Percentiles rank a stretch among this genome's conserved stretches.
These are phyloP conservation scores for Skeletonema tropicum DNA, from an alignment of 108 stramenopile genomes.

Conservation along the genomic window DNA sequence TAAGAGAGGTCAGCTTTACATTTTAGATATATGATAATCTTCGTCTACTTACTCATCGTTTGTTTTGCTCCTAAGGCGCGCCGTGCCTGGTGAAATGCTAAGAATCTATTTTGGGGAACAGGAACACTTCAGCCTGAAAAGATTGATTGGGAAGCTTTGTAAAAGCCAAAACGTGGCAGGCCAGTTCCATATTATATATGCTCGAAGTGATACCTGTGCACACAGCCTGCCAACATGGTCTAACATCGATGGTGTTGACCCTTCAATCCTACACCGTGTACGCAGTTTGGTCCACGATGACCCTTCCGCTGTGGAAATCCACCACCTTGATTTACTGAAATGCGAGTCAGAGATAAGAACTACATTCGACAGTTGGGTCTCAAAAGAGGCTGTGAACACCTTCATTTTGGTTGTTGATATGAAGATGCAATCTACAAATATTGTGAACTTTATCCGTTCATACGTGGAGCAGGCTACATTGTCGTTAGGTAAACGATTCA, in stretches of 20 bases:
- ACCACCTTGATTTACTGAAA: slow-evolving; percentile 35
- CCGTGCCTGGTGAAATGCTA: slow-evolving; percentile 8
- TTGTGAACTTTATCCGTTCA: slow-evolving; percentile 28
- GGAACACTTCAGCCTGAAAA: slow-evolving; percentile 26
- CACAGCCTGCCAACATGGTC: slow-evolving; percentile 26
- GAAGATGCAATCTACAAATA: slow-evolving; percentile 18
- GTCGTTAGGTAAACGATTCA: slow-evolving; percentile 11
- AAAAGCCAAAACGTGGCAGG: background rate
- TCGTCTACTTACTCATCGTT: background rate
- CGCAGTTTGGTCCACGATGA: slow-evolving; percentile 24
- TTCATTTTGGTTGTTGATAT: slow-evolving; percentile 39
- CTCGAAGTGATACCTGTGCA: slow-evolving; percentile 13
- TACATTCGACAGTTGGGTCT: slow-evolving; percentile 24
- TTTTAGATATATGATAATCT: background rate
- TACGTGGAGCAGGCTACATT: slow-evolving; percentile 18
- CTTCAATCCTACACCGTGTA: slow-evolving; percentile 5
- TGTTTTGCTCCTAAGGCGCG: background rate
- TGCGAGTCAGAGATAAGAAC: slow-evolving; percentile 15
- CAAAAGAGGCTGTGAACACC: background rate
- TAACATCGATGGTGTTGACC: background rate
- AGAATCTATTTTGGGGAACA: slow-evolving; percentile 21
- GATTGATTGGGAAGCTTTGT: slow-evolving; percentile 9
- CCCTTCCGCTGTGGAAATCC: slow-evolving; percentile 14
- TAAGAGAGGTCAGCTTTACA: background rate
- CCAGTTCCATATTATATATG: slow-evolving; percentile 20